Base-by-base conservation (phyloP, 2,329 filamentous ascomycete genomes). In the Botrytis aclada region DNA sequence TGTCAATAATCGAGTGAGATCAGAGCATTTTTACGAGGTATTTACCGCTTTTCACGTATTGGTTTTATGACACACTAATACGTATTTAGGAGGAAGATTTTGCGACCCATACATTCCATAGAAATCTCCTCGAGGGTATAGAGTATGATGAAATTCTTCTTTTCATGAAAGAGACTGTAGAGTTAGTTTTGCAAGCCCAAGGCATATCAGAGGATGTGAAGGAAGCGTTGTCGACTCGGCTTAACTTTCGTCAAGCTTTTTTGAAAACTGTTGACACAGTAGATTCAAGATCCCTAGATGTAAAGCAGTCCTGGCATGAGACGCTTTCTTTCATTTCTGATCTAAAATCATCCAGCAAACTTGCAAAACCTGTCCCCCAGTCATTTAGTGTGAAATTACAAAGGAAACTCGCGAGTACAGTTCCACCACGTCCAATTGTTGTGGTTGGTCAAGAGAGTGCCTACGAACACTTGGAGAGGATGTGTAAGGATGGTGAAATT, bases 351-450 rank as follows among this genome's bases (percentile, higher is more conserved):
- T 90, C 91, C 1, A 87, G 91, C 71, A 77, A 82, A 0, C 82
- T 95, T 4, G 92, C 89, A 0, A 89, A 86, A 69, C 82, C 88
- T 0, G 89, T 97, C 0, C 87, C 90, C 0, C 90, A 90, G n/a
- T 90, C 95, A 0, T 98, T 98, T 81, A 98, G 94, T 78, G 89
- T 89, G 37, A 97, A 97, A 80, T 87, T 98, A 54, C 96, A 99
- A 80, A 88, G 95, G n/a, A 92, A 92, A 75, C 86, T 99, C 45
- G 95, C 96, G 0, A 98, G 94, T 77, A 98, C 94, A 0, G 95
- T 98, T 78, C 96, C 96, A 6, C 96, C 96, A 12, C 88, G 95
- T 14, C 95, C 95, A 0, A 95, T 98, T 77, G 93, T 98, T 18
- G 87, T 93, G 70, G 84, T 95, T 4, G 88, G 88, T 39, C 92